phyloP scores from a whole-genome alignment of 352 stramenopile species.

The Globisporangium radiosum region DNA sequence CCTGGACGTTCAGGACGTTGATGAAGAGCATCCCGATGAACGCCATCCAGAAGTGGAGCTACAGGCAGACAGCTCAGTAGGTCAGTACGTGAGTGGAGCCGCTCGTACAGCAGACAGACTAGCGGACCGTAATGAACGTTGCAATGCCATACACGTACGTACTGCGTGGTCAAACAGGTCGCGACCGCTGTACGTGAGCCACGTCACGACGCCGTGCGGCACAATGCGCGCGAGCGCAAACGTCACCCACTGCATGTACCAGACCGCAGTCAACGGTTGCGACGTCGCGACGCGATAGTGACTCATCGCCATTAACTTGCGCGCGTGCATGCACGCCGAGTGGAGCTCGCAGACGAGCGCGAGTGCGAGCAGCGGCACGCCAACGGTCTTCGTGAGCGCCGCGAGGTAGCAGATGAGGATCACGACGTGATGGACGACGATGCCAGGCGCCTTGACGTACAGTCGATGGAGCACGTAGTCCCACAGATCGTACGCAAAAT shows the following conservation, averaged over 20 bases:
- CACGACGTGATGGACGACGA: constrained; percentile 69
- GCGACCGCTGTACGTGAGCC: constrained; percentile 37
- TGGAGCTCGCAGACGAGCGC: constrained; percentile 74
- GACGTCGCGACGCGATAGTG: constrained; percentile 29
- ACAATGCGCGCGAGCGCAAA: constrained; percentile 39
- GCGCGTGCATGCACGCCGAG: constrained; percentile 68
- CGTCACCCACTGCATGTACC: constrained; percentile 47
- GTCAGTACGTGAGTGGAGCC: not conserved
- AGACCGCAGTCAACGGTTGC: constrained; percentile 30
- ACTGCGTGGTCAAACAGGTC: constrained; percentile 41
- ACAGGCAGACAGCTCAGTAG: not conserved
- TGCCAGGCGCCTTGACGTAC: constrained; percentile 64
- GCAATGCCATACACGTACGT: not conserved
- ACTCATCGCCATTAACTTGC: constrained; percentile 72
- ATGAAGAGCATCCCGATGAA: constrained; percentile 74
- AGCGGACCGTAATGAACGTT: not conserved
- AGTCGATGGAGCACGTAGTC: constrained; percentile 67
- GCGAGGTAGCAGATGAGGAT: constrained; percentile 80
- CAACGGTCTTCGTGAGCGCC: constrained; percentile 62
- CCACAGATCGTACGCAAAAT: constrained; percentile 81
- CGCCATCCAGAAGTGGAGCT: constrained; percentile 67
- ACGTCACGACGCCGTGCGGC: constrained; percentile 34
- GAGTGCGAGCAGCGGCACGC: constrained; percentile 63
- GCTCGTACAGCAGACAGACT: not conserved
- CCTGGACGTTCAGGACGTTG: constrained; percentile 56